A percentile compares a stretch with the other conserved stretches of the same genome.
Conservation (phyloP, 2,329 filamentous ascomycete species). For the Talaromyces sp. region DNA sequence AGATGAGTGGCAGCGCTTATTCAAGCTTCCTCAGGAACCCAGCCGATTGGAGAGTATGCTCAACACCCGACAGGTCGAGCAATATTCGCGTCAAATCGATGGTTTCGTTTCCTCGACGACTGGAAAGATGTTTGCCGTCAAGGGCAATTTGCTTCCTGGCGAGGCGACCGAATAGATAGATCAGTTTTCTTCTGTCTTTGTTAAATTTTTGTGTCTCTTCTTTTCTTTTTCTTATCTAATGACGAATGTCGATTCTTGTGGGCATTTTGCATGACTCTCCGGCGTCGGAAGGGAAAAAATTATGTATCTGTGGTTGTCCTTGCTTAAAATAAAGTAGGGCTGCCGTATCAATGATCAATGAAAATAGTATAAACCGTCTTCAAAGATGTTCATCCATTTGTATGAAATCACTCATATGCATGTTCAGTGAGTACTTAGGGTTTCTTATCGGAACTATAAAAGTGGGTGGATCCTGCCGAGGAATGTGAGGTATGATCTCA, state of each 20-base stretch:
- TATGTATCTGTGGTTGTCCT: conserved; percentile 22
- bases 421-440: neutral
- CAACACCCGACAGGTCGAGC: conserved; percentile 93
- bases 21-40: conserved; percentile 95
- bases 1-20: conserved; percentile 96
- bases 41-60: conserved; percentile 90
- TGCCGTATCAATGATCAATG: conserved; percentile 2
- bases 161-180: conserved; percentile 42
- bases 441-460: conserved; percentile 10
- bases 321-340: conserved; percentile 12
- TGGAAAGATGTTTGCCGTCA: conserved; percentile 97
- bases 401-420: too few species aligned
- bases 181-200: conserved; percentile 20
- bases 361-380: conserved; percentile 2
- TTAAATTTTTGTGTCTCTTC: conserved; percentile 22
- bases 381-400: neutral
- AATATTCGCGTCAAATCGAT: conserved; percentile 96
- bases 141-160: conserved; percentile 63
- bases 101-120: conserved; percentile 88
- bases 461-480: neutral
- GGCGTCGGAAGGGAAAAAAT: conserved; percentile 40
- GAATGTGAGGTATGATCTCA: conserved; percentile 12
- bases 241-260: conserved; percentile 20
- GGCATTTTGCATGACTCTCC: conserved; percentile 39
- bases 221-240: conserved; percentile 14